Conservation (phyloP, 768 basidiomycete species). For the Amanita thiersii region DNA sequence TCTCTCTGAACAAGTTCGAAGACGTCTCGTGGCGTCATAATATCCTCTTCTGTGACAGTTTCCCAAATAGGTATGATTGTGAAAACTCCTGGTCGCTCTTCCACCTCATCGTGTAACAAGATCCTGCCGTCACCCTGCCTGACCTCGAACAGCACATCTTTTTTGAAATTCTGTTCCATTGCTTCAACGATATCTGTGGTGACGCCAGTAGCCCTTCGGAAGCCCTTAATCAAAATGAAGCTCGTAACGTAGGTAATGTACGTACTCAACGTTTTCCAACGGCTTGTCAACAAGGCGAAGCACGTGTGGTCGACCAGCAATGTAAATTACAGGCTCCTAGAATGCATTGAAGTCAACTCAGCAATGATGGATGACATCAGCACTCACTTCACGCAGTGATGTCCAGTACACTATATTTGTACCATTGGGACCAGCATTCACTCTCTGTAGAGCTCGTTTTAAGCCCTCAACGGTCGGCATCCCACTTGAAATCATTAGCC, state of each 20-base stretch:
- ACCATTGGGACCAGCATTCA: conserved; percentile 78
- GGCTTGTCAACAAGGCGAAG: conserved; percentile 82
- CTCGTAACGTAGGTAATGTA: neutral
- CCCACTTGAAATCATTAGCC: conserved; percentile 45
- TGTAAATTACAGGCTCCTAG: conserved; percentile 89
- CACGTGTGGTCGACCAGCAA: conserved; percentile 84
- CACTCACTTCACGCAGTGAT: conserved; percentile 76
- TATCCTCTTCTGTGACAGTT: conserved; percentile 68
- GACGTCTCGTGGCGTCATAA: conserved; percentile 82
- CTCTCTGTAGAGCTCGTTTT: conserved; percentile 66
- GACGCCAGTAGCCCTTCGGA: conserved; percentile 82
- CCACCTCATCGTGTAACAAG: conserved; percentile 91
- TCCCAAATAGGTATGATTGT: conserved; percentile 95
- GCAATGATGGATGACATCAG: neutral
- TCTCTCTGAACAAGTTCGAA: conserved; percentile 68
- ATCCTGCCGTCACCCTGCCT: conserved; percentile 64
- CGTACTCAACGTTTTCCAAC: conserved; percentile 90
- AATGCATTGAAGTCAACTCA: conserved; percentile 7
- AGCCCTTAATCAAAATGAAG: neutral
- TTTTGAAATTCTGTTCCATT: conserved; percentile 86
- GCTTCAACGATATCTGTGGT: conserved; percentile 83
- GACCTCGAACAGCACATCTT: conserved; percentile 82
- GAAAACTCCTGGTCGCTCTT: conserved; percentile 85
- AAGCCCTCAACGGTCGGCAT: conserved; percentile 94
- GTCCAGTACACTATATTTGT: conserved; percentile 82